A percentile compares a stretch with the other conserved stretches of the same genome.
Evolutionary conservation across 2,329 filamentous ascomycete species (phyloP).

Genomic region (Phialocephala subalpina): DNA sequence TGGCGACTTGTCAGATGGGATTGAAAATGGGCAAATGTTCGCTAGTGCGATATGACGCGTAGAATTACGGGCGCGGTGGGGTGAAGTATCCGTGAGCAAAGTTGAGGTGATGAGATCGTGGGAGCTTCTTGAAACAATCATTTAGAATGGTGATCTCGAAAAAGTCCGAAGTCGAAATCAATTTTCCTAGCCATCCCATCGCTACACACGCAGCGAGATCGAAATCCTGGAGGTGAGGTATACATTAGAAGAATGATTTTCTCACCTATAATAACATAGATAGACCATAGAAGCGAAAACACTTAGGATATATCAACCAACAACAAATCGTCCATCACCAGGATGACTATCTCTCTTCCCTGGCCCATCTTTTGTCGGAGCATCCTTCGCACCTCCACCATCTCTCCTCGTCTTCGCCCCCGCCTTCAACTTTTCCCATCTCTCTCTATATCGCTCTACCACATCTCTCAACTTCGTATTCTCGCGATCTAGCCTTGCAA

Average conservation of each 20-base stretch:
- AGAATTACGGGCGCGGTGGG: no score
- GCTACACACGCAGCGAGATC: background rate
- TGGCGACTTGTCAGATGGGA: no score
- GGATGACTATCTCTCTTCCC: slow-evolving; percentile 24
- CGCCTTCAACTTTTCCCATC: slow-evolving; percentile 75
- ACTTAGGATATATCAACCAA: background rate
- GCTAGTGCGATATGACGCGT: no score
- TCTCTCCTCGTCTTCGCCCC: slow-evolving; percentile 58
- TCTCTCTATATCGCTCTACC: slow-evolving; percentile 64
- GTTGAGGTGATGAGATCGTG: no score
- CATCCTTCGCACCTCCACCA: slow-evolving; percentile 28
- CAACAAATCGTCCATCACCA: slow-evolving; percentile 5
- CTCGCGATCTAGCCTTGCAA: slow-evolving; percentile 67
- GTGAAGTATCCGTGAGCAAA: no score
- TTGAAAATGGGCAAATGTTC: no score
- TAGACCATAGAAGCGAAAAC: background rate
- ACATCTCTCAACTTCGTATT: slow-evolving; percentile 66
- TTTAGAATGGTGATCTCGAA: no score
- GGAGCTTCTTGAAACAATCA: no score
- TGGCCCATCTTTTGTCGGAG: slow-evolving; percentile 18
- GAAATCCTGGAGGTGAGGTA: background rate
- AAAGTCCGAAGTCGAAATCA: no score
- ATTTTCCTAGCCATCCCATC: background rate
- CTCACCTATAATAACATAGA: background rate
- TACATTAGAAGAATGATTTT: background rate